Base-by-base conservation (phyloP, 495 filamentous ascomycete species). In the Aspergillus cristatus region DNA sequence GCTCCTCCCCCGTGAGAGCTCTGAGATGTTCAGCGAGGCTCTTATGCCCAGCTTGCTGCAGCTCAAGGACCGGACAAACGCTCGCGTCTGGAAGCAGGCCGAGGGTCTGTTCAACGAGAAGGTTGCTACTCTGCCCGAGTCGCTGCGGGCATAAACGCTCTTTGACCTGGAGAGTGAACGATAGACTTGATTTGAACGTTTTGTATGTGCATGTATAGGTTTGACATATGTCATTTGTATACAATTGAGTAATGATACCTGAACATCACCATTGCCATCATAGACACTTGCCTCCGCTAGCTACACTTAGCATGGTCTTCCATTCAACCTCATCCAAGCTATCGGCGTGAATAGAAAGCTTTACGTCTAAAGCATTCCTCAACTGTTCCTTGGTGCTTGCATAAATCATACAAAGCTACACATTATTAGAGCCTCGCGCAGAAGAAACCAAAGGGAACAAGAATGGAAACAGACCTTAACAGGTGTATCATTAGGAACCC, bases 71-170 rank as follows among this genome's bases (percentile, higher is more conserved):
- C 75, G 86, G 54, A 58, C 68, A 24, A 82, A 70, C 32, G 65
- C 74, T 15, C 76, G 76, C 4, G 90, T 95, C 3, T 97, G 90
- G 90, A 63, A 69, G 40, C 72, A 81, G 29, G 89, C 88, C 7
- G 79, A 93, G 70, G 75, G 82, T 57, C 67, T 94, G 40, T 94
- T 91, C 66, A 60, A 84, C 34, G 77, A 87, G 51, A 94, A 94
- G 72, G 85, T 89, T 28, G 72, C 75, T 14, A 82, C 77, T 18
- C 59, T 94, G 43, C 82, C 85, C 13, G 54, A 50, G 20, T 24
- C 8, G 20, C 8, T 24, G 20, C 20, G 20, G 42, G 31, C 32
- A 32, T 60, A 53, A 42, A 15, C 17, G 14, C 26, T 13, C 16
- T 29, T 14, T 37, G 24, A 18, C 15, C 29, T 49, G 32, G 40